phyloP scores from a whole-genome alignment of 345 rosid genomes.

The Physaria fendleri region DNA sequence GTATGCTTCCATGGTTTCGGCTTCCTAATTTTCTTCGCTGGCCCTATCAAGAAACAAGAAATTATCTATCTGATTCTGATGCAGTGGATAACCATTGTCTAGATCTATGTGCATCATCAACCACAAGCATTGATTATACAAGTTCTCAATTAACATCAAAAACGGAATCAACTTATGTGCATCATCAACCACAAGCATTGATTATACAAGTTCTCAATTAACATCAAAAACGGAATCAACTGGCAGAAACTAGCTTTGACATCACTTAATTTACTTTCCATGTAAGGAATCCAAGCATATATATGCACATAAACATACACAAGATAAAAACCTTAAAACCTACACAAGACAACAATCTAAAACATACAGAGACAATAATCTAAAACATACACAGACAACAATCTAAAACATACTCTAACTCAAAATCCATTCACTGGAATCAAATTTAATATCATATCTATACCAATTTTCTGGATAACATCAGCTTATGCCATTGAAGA shows the following conservation, averaged over 20 bases:
- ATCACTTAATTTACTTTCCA: not conserved
- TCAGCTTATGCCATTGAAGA: not conserved
- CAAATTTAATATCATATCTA: not conserved
- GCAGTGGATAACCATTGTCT: not conserved
- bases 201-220: not conserved
- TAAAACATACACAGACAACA: not conserved
- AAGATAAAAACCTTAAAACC: too few relatives aligned
- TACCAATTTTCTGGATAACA: not conserved
- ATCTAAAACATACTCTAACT: not conserved
- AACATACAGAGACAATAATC: not conserved
- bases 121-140: conserved; percentile 6
- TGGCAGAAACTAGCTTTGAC: not conserved
- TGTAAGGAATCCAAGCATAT: not conserved
- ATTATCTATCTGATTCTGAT: conserved; percentile 2
- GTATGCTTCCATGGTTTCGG: conserved; percentile 92
- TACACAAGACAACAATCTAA: conserved; percentile 11
- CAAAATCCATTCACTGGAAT: not conserved
- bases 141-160: not conserved
- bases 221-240: not conserved
- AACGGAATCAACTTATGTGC: not conserved
- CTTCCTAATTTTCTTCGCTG: conserved; percentile 66
- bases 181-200: conserved; percentile 2
- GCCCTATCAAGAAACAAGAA: conserved; percentile 30
- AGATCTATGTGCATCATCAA: not conserved
- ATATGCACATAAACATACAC: not conserved